phyloP scores from a whole-genome alignment of 495 filamentous ascomycete genomes.

The Lasiosphaeria hispida region DNA sequence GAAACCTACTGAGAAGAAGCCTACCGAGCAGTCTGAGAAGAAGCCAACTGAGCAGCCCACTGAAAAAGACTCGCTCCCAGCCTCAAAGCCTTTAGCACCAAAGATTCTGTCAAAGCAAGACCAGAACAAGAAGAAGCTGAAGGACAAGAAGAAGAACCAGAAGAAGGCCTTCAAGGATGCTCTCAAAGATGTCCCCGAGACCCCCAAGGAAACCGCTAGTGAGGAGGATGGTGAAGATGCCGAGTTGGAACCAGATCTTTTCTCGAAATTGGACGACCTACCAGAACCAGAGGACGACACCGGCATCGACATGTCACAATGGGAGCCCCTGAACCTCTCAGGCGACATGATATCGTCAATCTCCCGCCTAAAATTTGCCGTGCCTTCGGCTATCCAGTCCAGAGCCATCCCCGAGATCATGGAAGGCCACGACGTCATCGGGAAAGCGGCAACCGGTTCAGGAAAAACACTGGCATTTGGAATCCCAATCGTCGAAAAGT shows the following conservation, averaged over 20 bases:
- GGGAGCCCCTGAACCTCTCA: slow-evolving; percentile 70
- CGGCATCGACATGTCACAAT: slow-evolving; percentile 66
- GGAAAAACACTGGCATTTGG: slow-evolving; percentile 83
- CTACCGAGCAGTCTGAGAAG: no score
- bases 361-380: slow-evolving; percentile 69
- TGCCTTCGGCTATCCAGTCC: slow-evolving; percentile 78
- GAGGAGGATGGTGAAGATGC: slow-evolving; percentile 31
- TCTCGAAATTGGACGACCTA: slow-evolving; percentile 36
- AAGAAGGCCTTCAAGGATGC: slow-evolving; percentile 27
- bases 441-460: slow-evolving; percentile 79
- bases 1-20: background rate
- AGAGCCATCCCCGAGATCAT: slow-evolving; percentile 75
- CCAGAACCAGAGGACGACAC: slow-evolving; percentile 42
- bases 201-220: slow-evolving; percentile 35
- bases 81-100: no score
- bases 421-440: slow-evolving; percentile 71
- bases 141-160: slow-evolving; percentile 29
- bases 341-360: slow-evolving; percentile 66
- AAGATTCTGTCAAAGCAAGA: background rate
- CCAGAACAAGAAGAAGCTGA: slow-evolving; percentile 11
- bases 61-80: background rate
- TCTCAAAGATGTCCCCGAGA: slow-evolving; percentile 21
- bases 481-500: slow-evolving; percentile 72
- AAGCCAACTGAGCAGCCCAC: background rate
- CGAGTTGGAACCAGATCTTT: slow-evolving; percentile 44